Evolutionary conservation across 441 rosid species (phyloP), one percentile per base, ranked within the genome.

Genomic region (Corymbia calophylla): DNA sequence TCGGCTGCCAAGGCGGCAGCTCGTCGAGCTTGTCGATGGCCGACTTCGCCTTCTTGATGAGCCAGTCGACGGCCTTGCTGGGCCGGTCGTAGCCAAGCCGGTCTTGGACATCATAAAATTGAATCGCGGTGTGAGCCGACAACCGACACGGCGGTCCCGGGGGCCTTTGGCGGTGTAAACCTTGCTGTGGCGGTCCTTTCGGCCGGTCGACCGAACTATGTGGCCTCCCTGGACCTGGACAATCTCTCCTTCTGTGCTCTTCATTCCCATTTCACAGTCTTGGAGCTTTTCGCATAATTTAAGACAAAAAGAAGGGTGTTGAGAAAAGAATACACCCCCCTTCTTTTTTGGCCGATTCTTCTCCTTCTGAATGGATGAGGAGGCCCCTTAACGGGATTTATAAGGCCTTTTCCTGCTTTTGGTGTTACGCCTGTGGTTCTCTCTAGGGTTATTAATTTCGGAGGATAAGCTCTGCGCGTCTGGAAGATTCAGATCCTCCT

Each of bases 101-200:
- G 92, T 95, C 96, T 92, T 95, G 95, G 85, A 95, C 96, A 89
- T 95, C 96, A 88, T 95, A 95, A 91, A 95, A 95, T 53, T 95
- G 95, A 89, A 95, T 95, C 2, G 96, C 96, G 2, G 96, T 95
- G 89, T 94, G 95, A 55, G 96, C 96, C 31, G 96, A 91, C 54
- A 95, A 90, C 64, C 96, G 92, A 95, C 95, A 88, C 96, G 92
- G 66, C 96, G 93, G 91, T 95, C 96, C 56, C 95, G 91, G 23
- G 95, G 95, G 68, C 96, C 96, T 53, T 95, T 95, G 1, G 95
- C 89, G 5, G 96, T 95, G 90, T 87, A 94, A 32, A 95, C 95
- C 90, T 95, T 95, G 92, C 96, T 95, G 58, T 95, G 96, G 35
- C 96, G 94, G 87, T 95, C 96, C 91, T 95, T 95, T 23, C 95